A percentile compares a stretch with the other conserved stretches of the same genome.
Evolutionary conservation across 2,329 filamentous ascomycete genomes (phyloP).

Genomic region (Metarhizium robertsii): DNA sequence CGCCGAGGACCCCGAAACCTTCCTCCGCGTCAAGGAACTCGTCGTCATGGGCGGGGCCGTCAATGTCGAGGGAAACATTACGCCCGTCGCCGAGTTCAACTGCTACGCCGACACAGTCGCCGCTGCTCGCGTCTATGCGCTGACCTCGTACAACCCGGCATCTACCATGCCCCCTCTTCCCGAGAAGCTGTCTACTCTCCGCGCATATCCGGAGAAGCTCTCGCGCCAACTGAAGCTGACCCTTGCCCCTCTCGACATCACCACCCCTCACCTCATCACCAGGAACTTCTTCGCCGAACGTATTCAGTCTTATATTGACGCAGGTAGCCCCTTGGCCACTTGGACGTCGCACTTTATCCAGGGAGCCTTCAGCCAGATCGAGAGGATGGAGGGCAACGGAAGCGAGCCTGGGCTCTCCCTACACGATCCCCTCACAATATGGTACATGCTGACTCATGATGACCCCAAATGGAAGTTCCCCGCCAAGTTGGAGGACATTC

Average conservation of each 20-base stretch:
- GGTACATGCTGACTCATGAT: constrained; percentile 61
- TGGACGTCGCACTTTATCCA: constrained; percentile 66
- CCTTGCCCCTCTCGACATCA: constrained; percentile 71
- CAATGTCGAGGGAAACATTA: constrained; percentile 69
- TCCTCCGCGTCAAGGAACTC: constrained; percentile 80
- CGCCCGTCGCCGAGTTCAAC: constrained; percentile 89
- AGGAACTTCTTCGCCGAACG: constrained; percentile 48
- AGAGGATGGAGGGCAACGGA: constrained; percentile 48
- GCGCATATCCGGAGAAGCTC: constrained; percentile 54
- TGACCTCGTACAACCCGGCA: constrained; percentile 63
- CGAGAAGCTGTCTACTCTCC: constrained; percentile 38
- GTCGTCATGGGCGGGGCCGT: constrained; percentile 93
- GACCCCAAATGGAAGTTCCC: constrained; percentile 49
- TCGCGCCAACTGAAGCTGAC: constrained; percentile 56
- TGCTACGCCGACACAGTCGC: constrained; percentile 79
- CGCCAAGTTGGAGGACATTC: constrained; percentile 64
- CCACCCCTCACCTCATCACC: constrained; percentile 57
- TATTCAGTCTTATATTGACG: constrained; percentile 44
- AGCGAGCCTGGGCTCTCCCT: constrained; percentile 53
- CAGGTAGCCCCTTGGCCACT: constrained; percentile 61
- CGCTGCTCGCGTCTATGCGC: constrained; percentile 65
- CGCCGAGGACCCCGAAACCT: constrained; percentile 78
- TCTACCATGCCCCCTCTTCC: constrained; percentile 72
- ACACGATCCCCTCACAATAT: constrained; percentile 71
- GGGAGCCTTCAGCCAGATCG: constrained; percentile 62